Base-by-base conservation (phyloP, 352 stramenopile species). In the Pythium coloratum region DNA sequence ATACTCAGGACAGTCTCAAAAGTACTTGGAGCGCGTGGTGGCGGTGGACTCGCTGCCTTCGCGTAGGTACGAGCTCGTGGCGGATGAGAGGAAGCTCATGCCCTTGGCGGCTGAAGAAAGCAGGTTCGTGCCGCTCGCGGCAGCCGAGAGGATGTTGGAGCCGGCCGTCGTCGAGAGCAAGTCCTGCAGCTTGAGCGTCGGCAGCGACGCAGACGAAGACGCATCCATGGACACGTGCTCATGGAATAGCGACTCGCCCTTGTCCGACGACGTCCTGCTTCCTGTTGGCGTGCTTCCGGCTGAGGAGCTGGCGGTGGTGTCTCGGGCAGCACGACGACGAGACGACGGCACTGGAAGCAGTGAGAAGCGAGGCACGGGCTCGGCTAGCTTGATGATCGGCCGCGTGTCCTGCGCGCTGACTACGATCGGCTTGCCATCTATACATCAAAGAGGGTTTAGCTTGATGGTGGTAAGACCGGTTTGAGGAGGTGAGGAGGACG, bases 41-140 rank as follows among this genome's bases (percentile, higher is more conserved):
- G 16, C 51, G 51, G 18, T 30, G 16, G 18, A 40, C 12, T 18
- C 10, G 40, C 30, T 32, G 51, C 74, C 70, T 59, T 84, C 71
- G 28, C 74, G 78, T 24, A 90, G 65, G 58, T 90, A 90, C 44
- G 81, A 89, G 53, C 74, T 86, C 3, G 77, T 94, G 30, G 85
- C 87, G 36, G 85, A 92, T 33, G 87, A 94, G 34, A 94, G 59
- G 47, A 90, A 92, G 36, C 82, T 89, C 66, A 95, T 93, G 38
- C 88, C 84, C 62, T 95, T 95, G 40, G 86, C 88, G 30, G 83
- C 83, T 9, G 85, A 79, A 14, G 80, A 89, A 5, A 91, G 77
- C 40, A 91, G 71, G 63, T 90, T 91, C 8, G 83, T 84, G 49
- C 81, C 82, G 10, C 80, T 76, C 2, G 86, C 84, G 12, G 81